Base-by-base conservation (phyloP, 78 protist species). In the Cavenderia fasciculata region DNA sequence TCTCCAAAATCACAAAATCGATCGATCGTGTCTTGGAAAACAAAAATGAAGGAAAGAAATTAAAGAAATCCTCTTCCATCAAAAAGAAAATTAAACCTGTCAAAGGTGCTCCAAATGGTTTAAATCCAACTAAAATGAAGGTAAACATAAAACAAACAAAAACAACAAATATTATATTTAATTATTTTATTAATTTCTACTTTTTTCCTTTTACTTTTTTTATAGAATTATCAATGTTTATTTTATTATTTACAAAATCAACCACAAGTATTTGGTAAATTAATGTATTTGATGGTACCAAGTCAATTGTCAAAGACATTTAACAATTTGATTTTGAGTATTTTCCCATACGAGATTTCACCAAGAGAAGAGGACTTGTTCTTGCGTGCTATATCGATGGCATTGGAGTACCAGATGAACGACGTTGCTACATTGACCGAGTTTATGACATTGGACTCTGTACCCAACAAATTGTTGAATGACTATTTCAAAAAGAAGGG, bases 321-420 rank as follows among this genome's bases (percentile, higher is more conserved):
- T 40, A 54, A 82, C 2, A 82, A 41, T 33, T 23, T 82, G 0
- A 1, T 82, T 6, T 70, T 82, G 25, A 29, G 52, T 40, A 21
- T 82, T 38, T 82, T 52, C 57, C 90, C 90, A 34, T 82, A 69
- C 33, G 90, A 82, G 49, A 54, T 68, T 23, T 68, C 78, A 10
- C 90, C 90, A 41, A 25, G 90, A 25, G 90, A 82, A 68, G 90
- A 82, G 10, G 90, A 82, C 57, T 12, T 82, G 2, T 82, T 82
- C 78, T 29, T 82, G 4, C 65, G 33, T 27, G 73, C 79, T 2
- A 0, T 82, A 0, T 43, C 79, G 0, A 51, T 68, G 6, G 68
- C 71, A 1, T 27, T 82, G 49, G 90, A 82, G 31, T 82, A 82
- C 36, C 90, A 82, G 44, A 82, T 82, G n/a, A 31, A 33, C 25